Evolutionary conservation across 805 yeast species (phyloP).

Genomic region (Lachancea waltii): DNA sequence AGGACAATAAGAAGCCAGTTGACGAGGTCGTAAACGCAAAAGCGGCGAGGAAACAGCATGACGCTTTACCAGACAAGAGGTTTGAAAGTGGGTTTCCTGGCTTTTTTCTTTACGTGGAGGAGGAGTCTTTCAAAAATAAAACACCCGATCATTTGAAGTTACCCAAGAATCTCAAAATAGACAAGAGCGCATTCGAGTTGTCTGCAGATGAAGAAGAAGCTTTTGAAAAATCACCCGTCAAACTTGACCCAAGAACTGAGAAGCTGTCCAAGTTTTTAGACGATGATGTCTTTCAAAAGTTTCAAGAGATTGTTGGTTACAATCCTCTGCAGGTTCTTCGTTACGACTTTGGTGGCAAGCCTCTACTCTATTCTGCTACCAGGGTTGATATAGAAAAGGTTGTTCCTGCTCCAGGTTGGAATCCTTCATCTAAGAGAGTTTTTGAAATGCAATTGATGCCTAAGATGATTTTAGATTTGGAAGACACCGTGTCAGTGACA

Average conservation of each 20-base stretch:
- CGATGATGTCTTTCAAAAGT: constrained; percentile 74
- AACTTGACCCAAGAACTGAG: constrained; percentile 39
- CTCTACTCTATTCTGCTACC: constrained; percentile 58
- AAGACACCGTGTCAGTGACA: constrained; percentile 42
- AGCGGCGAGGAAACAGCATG: constrained; percentile 29
- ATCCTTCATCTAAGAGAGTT: constrained; percentile 52
- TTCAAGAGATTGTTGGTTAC: constrained; percentile 65
- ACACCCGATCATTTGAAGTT: constrained; percentile 39
- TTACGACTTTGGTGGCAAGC: constrained; percentile 73
- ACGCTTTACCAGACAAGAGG: constrained; percentile 19
- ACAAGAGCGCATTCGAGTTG: constrained; percentile 41
- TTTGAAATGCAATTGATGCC: constrained; percentile 96
- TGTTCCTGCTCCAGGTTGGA: constrained; percentile 55
- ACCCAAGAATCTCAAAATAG: constrained; percentile 51
- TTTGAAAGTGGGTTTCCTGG: constrained; percentile 46
- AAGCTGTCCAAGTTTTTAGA: constrained; percentile 52
- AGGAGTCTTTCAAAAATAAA: constrained; percentile 54
- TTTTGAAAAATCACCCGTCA: constrained; percentile 24
- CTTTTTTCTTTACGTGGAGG: constrained; percentile 62
- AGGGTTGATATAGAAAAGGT: constrained; percentile 33
- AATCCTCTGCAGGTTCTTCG: constrained; percentile 85
- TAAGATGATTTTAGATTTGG: constrained; percentile 77
- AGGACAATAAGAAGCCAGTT: background rate
- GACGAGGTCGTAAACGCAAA: constrained; percentile 21
- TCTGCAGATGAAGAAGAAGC: constrained; percentile 33